phyloP scores from a whole-genome alignment of 495 filamentous ascomycete genomes.

The Lentithecium fluviatile region DNA sequence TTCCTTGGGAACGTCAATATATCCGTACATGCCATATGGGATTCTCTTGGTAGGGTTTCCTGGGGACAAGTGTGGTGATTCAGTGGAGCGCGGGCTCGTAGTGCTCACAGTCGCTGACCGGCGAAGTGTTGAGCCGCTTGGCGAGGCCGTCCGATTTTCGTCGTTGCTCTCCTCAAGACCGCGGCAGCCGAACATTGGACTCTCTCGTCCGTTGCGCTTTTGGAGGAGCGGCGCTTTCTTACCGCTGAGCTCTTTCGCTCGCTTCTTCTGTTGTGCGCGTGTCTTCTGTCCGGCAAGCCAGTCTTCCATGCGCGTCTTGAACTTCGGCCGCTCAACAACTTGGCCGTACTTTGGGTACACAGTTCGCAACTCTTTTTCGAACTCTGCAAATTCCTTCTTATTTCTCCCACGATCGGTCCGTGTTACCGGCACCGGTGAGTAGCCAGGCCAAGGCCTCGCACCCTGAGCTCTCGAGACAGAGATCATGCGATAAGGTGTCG shows the following conservation, averaged over 20 bases:
- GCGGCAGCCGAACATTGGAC: not conserved
- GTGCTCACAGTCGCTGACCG: too few relatives aligned
- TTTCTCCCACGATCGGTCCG: not conserved
- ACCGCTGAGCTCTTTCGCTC: not conserved
- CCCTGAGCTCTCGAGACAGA: not conserved
- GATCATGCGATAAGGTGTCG: not conserved
- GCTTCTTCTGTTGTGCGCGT: not conserved
- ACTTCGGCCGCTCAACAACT: constrained; percentile 20
- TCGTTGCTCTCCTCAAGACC: too few relatives aligned
- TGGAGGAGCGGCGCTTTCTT: not conserved
- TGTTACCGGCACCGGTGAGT: not conserved
- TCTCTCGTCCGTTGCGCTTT: not conserved
- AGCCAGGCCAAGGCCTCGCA: not conserved
- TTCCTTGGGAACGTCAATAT: too few relatives aligned
- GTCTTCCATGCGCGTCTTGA: constrained; percentile 6
- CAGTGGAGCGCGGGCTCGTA: too few relatives aligned
- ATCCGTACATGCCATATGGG: too few relatives aligned
- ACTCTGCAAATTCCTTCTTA: not conserved
- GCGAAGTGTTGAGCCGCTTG: too few relatives aligned
- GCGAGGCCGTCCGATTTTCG: too few relatives aligned
- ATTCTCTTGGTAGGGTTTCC: too few relatives aligned
- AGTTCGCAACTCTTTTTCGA: constrained; percentile 8
- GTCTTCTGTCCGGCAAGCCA: constrained; percentile 10
- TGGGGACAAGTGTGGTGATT: too few relatives aligned
- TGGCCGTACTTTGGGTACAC: constrained; percentile 12